Evolutionary conservation across 2,329 filamentous ascomycete genomes (phyloP).

Genomic region (Pseudocercospora fijiensis): DNA sequence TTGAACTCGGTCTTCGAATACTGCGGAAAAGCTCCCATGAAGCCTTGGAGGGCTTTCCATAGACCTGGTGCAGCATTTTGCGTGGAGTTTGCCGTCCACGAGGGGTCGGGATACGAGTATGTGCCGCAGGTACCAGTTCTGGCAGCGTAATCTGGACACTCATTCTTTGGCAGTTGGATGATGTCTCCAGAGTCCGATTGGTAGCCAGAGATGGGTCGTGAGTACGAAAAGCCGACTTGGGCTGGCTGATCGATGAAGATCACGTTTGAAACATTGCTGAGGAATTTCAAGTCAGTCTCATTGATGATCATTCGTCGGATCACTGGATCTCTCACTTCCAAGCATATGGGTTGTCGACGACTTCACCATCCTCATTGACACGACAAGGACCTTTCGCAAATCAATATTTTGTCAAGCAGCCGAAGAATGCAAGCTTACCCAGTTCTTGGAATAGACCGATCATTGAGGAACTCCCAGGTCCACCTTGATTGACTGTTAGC

Average conservation of each 20-base stretch:
- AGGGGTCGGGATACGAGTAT: slow-evolving; percentile 43
- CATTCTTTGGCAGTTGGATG: slow-evolving; percentile 35
- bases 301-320: slow-evolving; percentile 60
- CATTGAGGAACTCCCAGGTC: slow-evolving; percentile 58
- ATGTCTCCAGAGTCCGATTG: slow-evolving; percentile 38
- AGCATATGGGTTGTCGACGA: background rate
- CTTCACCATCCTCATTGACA: background rate
- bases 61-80: slow-evolving; percentile 56
- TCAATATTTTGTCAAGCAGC: slow-evolving; percentile 40
- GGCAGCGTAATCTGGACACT: slow-evolving; percentile 26
- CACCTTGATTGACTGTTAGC: slow-evolving; percentile 41
- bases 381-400: slow-evolving; percentile 23
- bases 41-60: slow-evolving; percentile 59
- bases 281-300: slow-evolving; percentile 53
- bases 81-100: slow-evolving; percentile 57
- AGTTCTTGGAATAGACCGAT: slow-evolving; percentile 58
- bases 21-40: slow-evolving; percentile 52
- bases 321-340: slow-evolving; percentile 30
- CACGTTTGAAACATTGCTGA: slow-evolving; percentile 60
- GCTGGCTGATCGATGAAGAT: slow-evolving; percentile 63
- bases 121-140: slow-evolving; percentile 45
- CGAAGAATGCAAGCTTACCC: slow-evolving; percentile 42
- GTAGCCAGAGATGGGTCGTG: slow-evolving; percentile 49
- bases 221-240: slow-evolving; percentile 59
- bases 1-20: slow-evolving; percentile 39